Evolutionary conservation across 163 green algal genomes (phyloP), one percentile per base, ranked within the genome.

Genomic region (Prototheca cutis): DNA sequence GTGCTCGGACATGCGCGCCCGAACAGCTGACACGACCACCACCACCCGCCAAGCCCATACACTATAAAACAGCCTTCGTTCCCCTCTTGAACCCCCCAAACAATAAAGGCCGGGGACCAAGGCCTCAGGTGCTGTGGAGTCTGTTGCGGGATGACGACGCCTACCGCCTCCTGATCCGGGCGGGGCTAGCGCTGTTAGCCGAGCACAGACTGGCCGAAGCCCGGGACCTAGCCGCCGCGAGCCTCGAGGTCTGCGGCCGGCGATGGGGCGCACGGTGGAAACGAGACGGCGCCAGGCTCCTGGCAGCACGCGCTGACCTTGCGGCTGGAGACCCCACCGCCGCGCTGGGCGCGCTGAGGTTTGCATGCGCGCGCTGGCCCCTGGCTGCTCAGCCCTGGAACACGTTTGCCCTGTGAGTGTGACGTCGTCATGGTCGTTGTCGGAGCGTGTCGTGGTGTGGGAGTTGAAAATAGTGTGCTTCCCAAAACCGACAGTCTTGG

Each of bases 241-340:
- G 42, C 47, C 29, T 71, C 8, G 61, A 66, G 13, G 56, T 74
- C 4, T 74, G 66, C 55, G 65, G 61, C 51, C 65, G 55, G 65
- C 56, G 57, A 45, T 65, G 53, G 53, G 32, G 48, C 3, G 59
- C 71, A 58, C 73, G 56, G 55, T 63, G 40, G 45, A 79, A 64
- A 53, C 51, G 66, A 13, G 81, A 87, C 51, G 55, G 64, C 19
- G 51, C 87, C 48, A 55, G 58, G n/a, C 59, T 87, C 54, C 49
- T 82, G 39, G 42, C 72, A 21, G 71, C 62, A 2, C 65, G 80
- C 27, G 52, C 70, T 0, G 39, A 59, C 19, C 34, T 75, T 30
- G 62, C 49, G 8, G 34, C 42, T 51, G 55, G 60, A 2, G 59
- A 77, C 21, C 51, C 55, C 25, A 17, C 27, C 17, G 53, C 2